Base-by-base conservation (phyloP, 768 basidiomycete species). In the Tylopilus rubrobrunneus region DNA sequence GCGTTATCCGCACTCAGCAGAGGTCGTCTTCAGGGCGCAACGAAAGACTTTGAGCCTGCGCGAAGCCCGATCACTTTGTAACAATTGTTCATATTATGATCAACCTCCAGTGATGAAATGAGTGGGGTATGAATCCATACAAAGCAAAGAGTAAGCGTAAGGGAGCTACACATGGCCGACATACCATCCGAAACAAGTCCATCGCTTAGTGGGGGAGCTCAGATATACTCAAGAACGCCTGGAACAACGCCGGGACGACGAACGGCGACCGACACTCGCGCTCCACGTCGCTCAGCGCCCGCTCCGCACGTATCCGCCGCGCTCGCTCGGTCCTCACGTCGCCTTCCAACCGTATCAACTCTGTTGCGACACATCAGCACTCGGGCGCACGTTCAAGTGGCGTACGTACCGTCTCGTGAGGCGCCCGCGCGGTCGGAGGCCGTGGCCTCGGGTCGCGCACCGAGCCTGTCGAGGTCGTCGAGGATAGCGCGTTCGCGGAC, bases 171-270 rank as follows among this genome's bases (percentile, higher is more conserved):
- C 12, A 34, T 11, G 12, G 33, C 33, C 8, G 33, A 34, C 33
- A 34, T 34, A 34, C 33, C 33, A 34, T 36, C 34, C 34, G n/a
- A 17, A n/a, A 25, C 25, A 25, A 25, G 15, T 17, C n/a, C 37
- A n/a, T 8, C 34, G 4, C 25, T 60, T 41, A 68, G 45, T 34
- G 73, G 15, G 76, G 74, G 55, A 79, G 58, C 51, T 75, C 75
- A 19, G 81, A 78, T 45, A 85, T 71, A 25, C 65, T 65, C 17
- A 78, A 52, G 50, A 84, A 83, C 12, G 81, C 79, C 10, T 80
- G 78, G 53, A 83, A 65, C 57, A 85, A 63, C 11, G 77, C 79
- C 17, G 81, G 82, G 6, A 82, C 80, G 39, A 84, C 69, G 55
- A 85, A 86, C 15, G 83, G 83, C 51, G 71, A 63, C 48, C 65